Conservation (phyloP, 768 basidiomycete genomes). For the Russula earlei region DNA sequence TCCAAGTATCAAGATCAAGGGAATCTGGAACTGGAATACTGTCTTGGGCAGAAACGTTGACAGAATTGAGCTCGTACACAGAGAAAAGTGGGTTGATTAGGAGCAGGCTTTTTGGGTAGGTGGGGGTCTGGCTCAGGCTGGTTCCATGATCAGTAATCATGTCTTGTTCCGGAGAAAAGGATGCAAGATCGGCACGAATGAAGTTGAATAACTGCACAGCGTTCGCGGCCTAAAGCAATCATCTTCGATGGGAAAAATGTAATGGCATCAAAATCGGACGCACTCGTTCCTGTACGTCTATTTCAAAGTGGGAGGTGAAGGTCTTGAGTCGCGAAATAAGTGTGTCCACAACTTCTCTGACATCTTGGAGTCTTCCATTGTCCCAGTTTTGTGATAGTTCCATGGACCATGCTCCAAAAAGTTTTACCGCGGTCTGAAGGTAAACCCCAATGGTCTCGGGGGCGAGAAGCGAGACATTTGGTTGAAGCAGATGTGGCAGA, state of each 20-base stretch:
- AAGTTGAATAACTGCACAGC: conserved; percentile 65
- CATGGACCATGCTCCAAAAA: conserved; percentile 80
- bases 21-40: conserved; percentile 77
- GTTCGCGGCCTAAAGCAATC: conserved; percentile 60
- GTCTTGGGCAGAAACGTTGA: conserved; percentile 70
- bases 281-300: conserved; percentile 91
- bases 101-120: conserved; percentile 83
- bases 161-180: conserved; percentile 36
- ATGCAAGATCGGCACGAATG: conserved; percentile 60
- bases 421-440: conserved; percentile 74
- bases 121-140: conserved; percentile 36
- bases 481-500: conserved; percentile 57
- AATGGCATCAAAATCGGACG: conserved; percentile 24
- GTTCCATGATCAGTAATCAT: conserved; percentile 28
- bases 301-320: conserved; percentile 54
- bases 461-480: conserved; percentile 43
- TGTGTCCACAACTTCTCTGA: conserved; percentile 53
- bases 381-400: conserved; percentile 72
- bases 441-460: conserved; percentile 68
- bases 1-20: conserved; percentile 78
- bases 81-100: conserved; percentile 75
- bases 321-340: conserved; percentile 48
- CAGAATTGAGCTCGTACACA: conserved; percentile 75
- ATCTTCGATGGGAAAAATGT: not conserved
- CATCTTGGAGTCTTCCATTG: conserved; percentile 54